A percentile compares a stretch with the other conserved stretches of the same genome.
Evolutionary conservation across 805 yeast genomes (phyloP).

Genomic region (Scheffersomyces stipitis): DNA sequence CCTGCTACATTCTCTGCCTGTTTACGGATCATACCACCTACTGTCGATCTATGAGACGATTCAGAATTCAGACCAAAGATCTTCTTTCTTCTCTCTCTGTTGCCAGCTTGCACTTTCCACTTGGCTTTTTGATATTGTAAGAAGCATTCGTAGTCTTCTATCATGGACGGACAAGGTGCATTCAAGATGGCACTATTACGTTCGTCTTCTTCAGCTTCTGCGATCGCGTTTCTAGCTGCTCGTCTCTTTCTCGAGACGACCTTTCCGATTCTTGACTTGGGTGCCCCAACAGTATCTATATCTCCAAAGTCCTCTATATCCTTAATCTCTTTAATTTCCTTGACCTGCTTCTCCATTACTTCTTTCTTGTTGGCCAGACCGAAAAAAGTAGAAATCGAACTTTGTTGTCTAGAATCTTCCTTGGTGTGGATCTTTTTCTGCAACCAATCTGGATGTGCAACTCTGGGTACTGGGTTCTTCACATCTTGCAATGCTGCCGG

Average conservation of each 20-base stretch:
- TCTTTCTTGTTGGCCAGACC: conserved; percentile 41
- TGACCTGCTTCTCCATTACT: conserved; percentile 28
- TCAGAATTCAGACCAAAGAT: conserved; percentile 71
- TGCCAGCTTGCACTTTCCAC: conserved; percentile 79
- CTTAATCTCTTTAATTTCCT: conserved; percentile 32
- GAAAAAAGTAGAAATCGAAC: conserved; percentile 61
- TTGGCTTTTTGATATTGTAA: conserved; percentile 77
- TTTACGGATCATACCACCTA: conserved; percentile 68
- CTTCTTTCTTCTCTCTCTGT: conserved; percentile 67
- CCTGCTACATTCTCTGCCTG: conserved; percentile 80
- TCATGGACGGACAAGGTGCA: conserved; percentile 64
- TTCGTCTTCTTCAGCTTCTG: conserved; percentile 47
- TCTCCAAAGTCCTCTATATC: conserved; percentile 78
- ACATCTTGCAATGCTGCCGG: conserved; percentile 95
- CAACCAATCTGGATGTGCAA: conserved; percentile 93
- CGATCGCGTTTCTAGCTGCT: conserved; percentile 14
- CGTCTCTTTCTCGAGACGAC: conserved; percentile 51
- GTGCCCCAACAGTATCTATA: conserved; percentile 16
- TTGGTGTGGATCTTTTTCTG: conserved; percentile 56
- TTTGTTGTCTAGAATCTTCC: conserved; percentile 72
- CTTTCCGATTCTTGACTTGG: conserved; percentile 40
- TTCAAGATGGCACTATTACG: conserved; percentile 46
- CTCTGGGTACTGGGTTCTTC: conserved; percentile 90
- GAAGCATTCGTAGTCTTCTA: conserved; percentile 66
- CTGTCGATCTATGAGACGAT: conserved; percentile 53